phyloP scores from a whole-genome alignment of 352 stramenopile genomes.

The Globisporangium rhizosaccharum region DNA sequence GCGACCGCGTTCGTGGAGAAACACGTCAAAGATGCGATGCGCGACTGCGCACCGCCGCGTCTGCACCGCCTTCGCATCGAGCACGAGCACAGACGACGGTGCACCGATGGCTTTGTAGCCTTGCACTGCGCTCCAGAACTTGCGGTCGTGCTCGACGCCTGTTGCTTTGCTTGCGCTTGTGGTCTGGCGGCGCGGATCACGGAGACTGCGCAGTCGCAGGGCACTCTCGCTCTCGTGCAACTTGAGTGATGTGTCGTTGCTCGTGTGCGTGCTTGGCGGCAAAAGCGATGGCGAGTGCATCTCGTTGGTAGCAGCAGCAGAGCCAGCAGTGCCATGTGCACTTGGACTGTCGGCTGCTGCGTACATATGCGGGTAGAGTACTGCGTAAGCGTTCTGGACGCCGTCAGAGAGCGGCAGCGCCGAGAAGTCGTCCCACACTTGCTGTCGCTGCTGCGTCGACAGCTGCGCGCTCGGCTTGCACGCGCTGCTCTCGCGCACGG shows the following conservation, averaged over 20 bases:
- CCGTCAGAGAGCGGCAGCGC: slow-evolving; percentile 22
- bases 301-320: not conserved
- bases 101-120: slow-evolving; percentile 44
- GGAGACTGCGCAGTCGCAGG: not conserved
- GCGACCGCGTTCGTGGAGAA: slow-evolving; percentile 19
- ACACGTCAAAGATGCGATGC: slow-evolving; percentile 40
- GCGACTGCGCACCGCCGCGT: slow-evolving; percentile 35
- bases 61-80: slow-evolving; percentile 30
- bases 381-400: slow-evolving; percentile 58
- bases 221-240: not conserved
- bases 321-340: not conserved
- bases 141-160: slow-evolving; percentile 24
- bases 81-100: slow-evolving; percentile 19
- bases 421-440: slow-evolving; percentile 43
- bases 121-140: slow-evolving; percentile 68
- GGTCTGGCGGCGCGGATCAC: not conserved
- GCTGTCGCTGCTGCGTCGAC: slow-evolving; percentile 30
- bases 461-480: not conserved
- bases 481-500: not conserved
- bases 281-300: not conserved
- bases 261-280: not conserved
- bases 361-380: slow-evolving; percentile 52
- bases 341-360: not conserved
- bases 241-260: not conserved
- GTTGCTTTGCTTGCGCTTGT: slow-evolving; percentile 2